Conservation (phyloP, 192 early-diverging fungal species). For the Backusella liffmaniae region DNA sequence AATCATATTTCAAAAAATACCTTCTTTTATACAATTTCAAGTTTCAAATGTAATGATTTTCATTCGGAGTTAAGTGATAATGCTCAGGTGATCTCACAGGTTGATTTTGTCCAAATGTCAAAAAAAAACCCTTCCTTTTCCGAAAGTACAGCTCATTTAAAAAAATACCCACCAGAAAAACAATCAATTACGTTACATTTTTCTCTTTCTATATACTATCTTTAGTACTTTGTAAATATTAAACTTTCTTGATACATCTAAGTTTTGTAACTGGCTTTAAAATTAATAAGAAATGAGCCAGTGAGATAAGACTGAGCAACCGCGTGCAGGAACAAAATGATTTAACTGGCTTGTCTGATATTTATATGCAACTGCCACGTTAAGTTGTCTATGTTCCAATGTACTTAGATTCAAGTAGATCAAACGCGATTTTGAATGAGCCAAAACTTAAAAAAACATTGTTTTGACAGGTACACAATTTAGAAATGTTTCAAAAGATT, state of each 20-base stretch:
- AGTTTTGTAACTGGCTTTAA: background rate
- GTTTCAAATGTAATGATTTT: conserved; percentile 4
- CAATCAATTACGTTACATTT: background rate
- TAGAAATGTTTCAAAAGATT: background rate
- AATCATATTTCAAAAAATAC: background rate
- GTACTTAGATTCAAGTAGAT: background rate
- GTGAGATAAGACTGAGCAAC: background rate
- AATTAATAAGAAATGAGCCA: background rate
- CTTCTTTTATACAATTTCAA: background rate
- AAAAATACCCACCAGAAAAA: background rate
- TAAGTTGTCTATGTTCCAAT: background rate
- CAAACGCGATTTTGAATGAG: background rate
- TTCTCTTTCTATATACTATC: background rate
- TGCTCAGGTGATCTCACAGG: background rate
- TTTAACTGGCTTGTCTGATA: background rate
- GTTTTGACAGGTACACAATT: background rate
- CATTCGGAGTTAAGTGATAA: background rate
- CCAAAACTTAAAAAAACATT: background rate
- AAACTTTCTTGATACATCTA: background rate
- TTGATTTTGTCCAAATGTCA: background rate
- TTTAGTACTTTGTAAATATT: background rate
- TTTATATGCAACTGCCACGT: background rate
- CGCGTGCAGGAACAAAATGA: background rate
- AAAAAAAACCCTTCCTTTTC: background rate
- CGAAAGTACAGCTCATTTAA: background rate